Percentiles rank a stretch among this genome's conserved stretches.
phyloP scores from a whole-genome alignment of 805 yeast genomes.

The Huiozyma sinensis region DNA sequence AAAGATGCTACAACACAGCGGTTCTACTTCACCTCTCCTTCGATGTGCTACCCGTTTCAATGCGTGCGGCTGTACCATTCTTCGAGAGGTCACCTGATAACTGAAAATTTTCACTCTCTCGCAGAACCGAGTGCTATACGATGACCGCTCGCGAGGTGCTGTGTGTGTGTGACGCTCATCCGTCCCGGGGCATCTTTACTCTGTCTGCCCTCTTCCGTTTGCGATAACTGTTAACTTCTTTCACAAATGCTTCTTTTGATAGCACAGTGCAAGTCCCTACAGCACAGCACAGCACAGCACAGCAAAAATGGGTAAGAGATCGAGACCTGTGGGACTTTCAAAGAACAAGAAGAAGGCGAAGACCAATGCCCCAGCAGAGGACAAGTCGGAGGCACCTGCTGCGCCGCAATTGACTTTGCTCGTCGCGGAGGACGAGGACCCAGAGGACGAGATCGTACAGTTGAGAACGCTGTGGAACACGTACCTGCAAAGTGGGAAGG shows the following conservation, averaged over 20 bases:
- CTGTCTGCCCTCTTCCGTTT: not conserved
- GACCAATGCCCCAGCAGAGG: constrained; percentile 6
- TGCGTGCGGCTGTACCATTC: too few species aligned
- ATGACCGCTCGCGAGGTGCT: too few species aligned
- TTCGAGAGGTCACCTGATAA: too few species aligned
- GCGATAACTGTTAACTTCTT: not conserved
- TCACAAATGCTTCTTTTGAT: not conserved
- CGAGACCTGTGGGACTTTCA: constrained; percentile 47
- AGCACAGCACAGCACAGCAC: not conserved
- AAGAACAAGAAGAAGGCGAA: constrained; percentile 33
- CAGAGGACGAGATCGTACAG: constrained; percentile 73
- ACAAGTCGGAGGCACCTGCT: constrained; percentile 11
- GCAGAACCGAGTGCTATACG: too few species aligned
- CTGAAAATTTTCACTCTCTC: too few species aligned
- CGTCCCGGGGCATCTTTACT: not conserved
- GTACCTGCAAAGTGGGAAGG: constrained; percentile 44
- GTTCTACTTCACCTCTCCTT: too few species aligned
- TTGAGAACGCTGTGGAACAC: constrained; percentile 62
- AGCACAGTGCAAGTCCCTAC: not conserved
- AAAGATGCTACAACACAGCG: too few species aligned
- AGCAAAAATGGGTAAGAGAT: constrained; percentile 45
- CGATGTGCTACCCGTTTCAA: too few species aligned
- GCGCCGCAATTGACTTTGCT: constrained; percentile 49
- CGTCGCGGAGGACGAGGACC: constrained; percentile 56
- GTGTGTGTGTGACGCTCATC: not conserved